Evolutionary conservation across 805 yeast species (phyloP), one percentile per base, ranked within the genome.

Genomic region (Suhomyces sp.): DNA sequence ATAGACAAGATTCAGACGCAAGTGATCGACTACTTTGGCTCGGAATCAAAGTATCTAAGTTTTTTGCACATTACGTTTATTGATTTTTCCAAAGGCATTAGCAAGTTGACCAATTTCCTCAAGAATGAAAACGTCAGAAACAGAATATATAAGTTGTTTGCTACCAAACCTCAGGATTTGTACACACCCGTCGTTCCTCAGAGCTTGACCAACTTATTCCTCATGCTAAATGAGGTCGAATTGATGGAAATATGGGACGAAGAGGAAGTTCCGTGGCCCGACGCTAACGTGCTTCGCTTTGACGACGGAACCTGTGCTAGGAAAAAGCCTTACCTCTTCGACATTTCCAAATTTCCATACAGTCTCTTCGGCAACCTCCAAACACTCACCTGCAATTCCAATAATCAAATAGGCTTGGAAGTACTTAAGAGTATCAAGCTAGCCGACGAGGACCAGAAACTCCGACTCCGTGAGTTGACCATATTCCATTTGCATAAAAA

Each of bases 401-500:
- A 61, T 43, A 59, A 61, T 49, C 71, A 66, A 48, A 51, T 65
- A 31, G 74, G 75, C 12, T 55, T 71, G 21, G 64, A 65, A 45
- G 53, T 69, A 1, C 48, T 71, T 24, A 53, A 57, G 21, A 59
- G 60, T 27, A 39, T 69, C 15, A 58, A 60, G 46, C 53, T 68
- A 9, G 37, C 55, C 4, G 56, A 58, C 46, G 55, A 57, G 10
- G 65, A 58, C 25, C 43, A 53, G 45, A 68, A 68, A 53, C 49
- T 71, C 31, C 56, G 59, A 24, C 54, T 69, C 10, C 57, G 60
- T 20, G 71, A 68, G 3, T 57, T 71, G 25, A 67, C 72, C 1
- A 17, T 68, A 2, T 63, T 63, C 54, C 76, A 71, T 54, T 64
- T 68, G 47, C 76, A 71, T 53, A 62, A 60, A 39, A 68, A 69